Conservation (phyloP, 2,329 filamentous ascomycete genomes). For the Fusarium virguliforme region DNA sequence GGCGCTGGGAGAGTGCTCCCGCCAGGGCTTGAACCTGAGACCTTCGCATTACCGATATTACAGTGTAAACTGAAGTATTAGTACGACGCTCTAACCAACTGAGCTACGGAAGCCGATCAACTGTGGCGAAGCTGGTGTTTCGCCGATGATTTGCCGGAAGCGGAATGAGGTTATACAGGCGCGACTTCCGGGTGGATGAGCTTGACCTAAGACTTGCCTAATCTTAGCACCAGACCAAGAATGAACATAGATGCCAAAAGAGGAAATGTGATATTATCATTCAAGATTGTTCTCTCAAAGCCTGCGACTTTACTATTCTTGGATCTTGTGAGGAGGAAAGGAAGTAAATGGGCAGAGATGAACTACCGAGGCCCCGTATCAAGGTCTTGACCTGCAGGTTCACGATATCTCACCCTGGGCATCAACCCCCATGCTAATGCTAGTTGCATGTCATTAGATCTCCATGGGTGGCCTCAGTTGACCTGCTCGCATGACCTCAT, state of each 20-base stretch:
- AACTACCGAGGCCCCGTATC: too few species aligned
- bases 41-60: constrained; percentile 50
- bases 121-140: constrained; percentile 4
- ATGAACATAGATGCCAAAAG: too few species aligned
- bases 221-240: not conserved
- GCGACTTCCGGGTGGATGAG: not conserved
- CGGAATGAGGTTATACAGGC: not conserved
- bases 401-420: not conserved
- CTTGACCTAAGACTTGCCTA: constrained; percentile 1
- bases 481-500: not conserved
- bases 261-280: too few species aligned
- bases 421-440: not conserved
- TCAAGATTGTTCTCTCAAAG: too few species aligned
- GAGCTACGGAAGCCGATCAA: constrained; percentile 52
- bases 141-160: not conserved
- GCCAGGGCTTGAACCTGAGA: constrained; percentile 53
- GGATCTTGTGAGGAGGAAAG: too few species aligned
- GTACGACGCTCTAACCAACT: constrained; percentile 54
- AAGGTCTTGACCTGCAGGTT: too few species aligned
- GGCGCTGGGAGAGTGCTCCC: constrained; percentile 47
- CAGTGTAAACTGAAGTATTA: constrained; percentile 43
- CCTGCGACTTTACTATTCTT: too few species aligned
- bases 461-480: constrained; percentile 3
- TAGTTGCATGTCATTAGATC: not conserved
- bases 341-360: too few species aligned